Evolutionary conservation across 1,284 basidiomycete genomes (phyloP), one percentile per base, ranked within the genome.

Genomic region (Cutaneotrichosporon mucoides): DNA sequence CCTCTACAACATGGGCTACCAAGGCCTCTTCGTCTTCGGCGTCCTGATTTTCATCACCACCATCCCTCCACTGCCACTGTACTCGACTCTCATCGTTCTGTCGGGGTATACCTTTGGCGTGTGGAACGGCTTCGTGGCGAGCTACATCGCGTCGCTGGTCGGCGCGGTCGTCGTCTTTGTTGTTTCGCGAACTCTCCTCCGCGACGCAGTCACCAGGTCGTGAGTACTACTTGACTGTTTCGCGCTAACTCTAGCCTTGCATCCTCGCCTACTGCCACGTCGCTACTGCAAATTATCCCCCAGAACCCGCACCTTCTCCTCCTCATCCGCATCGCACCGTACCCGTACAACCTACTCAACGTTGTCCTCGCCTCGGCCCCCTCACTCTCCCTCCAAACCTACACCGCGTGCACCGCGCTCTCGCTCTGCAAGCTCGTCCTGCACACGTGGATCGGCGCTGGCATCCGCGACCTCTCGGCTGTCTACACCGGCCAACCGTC

Each of bases 341-440:
- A 82, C 64, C 80, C 74, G 2, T 82, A 81, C 79, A 82, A 82
- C 67, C 73, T 82, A 46, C 78, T 82, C 68, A 82, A 82, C 70
- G 80, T 80, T 45, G 75, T 82, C 11, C 77, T 82, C 16, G 81
- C 81, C n/a, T 79, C 77, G 43, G 79, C 79, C 2, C 76, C 76
- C 6, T 74, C 79, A 4, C 70, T 82, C 37, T 73, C 77, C 1
- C 67, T 82, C 43, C 68, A 72, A 55, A 81, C 79, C 8, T 82
- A 81, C 66, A 77, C 78, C 2, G 66, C 68, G 42, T 81, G 81
- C 68, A 82, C 81, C 0, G 81, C 80, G 1, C 54, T 81, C 5
- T 78, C 79, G 3, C 68, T 82, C 40, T 78, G 77, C 60, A 82
- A 82, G 65, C 70, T 82, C 52, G 71, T 82, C 11, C 61, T 73